Evolutionary conservation across 106 monocot species (phyloP).

Genomic region (Xerophyta viscosa): DNA sequence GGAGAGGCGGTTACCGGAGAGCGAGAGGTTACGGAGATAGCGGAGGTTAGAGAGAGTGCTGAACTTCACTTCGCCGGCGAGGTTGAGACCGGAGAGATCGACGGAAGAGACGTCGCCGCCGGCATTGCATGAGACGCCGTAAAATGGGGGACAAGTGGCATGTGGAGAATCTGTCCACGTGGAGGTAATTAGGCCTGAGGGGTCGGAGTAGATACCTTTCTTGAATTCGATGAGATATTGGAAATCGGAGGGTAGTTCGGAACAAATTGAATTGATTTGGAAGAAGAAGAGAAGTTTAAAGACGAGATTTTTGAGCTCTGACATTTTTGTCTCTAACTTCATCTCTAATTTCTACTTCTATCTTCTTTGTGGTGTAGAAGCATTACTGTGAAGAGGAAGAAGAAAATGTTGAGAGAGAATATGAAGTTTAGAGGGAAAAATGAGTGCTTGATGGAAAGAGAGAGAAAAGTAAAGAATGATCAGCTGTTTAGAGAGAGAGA

Average conservation of each 20-base stretch:
- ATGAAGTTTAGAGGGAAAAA: no score
- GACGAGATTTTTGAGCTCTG: background rate
- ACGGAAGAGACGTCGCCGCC: conserved; percentile 31
- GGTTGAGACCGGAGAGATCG: conserved; percentile 41
- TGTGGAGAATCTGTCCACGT: conserved; percentile 31
- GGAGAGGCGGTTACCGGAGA: conserved; percentile 64
- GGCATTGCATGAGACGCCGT: conserved; percentile 45
- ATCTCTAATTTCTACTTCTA: no score
- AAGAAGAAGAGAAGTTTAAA: conserved; percentile 10
- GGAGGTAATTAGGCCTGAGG: conserved; percentile 21
- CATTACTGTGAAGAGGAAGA: no score
- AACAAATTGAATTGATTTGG: background rate
- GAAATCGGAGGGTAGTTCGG: conserved; percentile 6
- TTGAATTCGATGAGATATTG: conserved; percentile 69
- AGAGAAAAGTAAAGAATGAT: no score
- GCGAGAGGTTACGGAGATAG: conserved; percentile 45
- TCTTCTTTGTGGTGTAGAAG: no score
- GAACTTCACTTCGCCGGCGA: conserved; percentile 73
- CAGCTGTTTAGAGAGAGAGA: no score
- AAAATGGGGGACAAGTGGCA: background rate
- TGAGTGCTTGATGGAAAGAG: no score
- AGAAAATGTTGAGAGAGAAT: no score
- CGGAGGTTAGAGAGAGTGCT: conserved; percentile 33
- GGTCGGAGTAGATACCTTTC: conserved; percentile 54
- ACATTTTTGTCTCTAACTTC: no score